phyloP scores from a whole-genome alignment of 2,329 filamentous ascomycete genomes.

The Volutella citrinella region DNA sequence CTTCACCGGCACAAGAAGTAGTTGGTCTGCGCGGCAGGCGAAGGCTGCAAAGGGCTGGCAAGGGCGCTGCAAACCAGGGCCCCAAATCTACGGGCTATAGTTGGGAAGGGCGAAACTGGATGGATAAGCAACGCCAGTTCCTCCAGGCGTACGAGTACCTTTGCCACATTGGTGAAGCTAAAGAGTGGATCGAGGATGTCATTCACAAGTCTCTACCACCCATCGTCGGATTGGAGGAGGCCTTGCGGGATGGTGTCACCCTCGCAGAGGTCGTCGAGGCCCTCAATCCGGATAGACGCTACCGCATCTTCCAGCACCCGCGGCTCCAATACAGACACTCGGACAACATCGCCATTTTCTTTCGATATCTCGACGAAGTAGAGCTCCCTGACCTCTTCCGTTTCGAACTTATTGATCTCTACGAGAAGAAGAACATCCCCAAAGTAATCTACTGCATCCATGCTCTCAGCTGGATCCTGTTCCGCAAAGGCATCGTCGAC shows the following conservation, averaged over 20 bases:
- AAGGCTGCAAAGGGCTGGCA: slow-evolving; percentile 71
- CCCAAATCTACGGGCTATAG: slow-evolving; percentile 55
- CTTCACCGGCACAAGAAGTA: slow-evolving; percentile 77
- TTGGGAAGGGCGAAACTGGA: slow-evolving; percentile 89
- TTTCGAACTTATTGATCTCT: slow-evolving; percentile 95
- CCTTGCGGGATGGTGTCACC: slow-evolving; percentile 86
- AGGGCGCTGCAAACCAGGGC: slow-evolving; percentile 43
- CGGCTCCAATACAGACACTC: slow-evolving; percentile 93
- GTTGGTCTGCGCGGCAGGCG: slow-evolving; percentile 81
- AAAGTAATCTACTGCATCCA: slow-evolving; percentile 99
- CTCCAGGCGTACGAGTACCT: slow-evolving; percentile 97
- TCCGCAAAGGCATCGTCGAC: slow-evolving; percentile 88
- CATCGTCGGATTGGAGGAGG: slow-evolving; percentile 91
- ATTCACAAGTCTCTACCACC: slow-evolving; percentile 82
- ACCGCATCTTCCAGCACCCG: slow-evolving; percentile 80
- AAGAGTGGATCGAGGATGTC: slow-evolving; percentile 96
- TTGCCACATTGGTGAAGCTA: slow-evolving; percentile 97
- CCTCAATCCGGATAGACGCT: slow-evolving; percentile 71
- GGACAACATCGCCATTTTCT: slow-evolving; percentile 97
- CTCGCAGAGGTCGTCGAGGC: slow-evolving; percentile 91
- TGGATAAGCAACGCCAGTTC: slow-evolving; percentile 97
- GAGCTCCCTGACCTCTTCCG: slow-evolving; percentile 93
- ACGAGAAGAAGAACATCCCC: slow-evolving; percentile 99
- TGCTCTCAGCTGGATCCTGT: slow-evolving; percentile 94
- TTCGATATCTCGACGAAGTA: slow-evolving; percentile 86